A percentile compares a stretch with the other conserved stretches of the same genome.
Conservation (phyloP, 1,284 basidiomycete species). For the Agroathelia rolfsii region DNA sequence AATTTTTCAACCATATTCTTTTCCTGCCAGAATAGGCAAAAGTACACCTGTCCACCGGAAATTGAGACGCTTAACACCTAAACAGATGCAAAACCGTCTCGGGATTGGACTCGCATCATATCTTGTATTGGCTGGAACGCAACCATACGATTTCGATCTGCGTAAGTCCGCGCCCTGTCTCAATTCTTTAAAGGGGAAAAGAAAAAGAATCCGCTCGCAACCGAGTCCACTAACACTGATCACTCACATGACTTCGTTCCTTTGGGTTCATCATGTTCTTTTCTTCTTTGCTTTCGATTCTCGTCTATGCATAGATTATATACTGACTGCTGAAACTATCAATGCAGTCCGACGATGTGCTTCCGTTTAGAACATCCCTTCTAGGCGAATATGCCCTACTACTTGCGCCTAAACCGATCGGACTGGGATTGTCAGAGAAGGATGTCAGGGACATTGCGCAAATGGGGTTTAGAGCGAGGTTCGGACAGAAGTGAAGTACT, state of each 20-base stretch:
- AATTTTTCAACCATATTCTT: neutral
- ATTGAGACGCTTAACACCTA: too few relatives aligned
- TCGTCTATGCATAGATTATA: conserved; percentile 1
- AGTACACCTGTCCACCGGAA: neutral
- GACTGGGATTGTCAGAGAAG: conserved; percentile 51
- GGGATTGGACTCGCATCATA: conserved; percentile 59
- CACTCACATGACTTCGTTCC: too few relatives aligned
- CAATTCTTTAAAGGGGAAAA: too few relatives aligned
- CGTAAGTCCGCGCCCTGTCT: conserved; percentile 47
- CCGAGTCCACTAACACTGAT: too few relatives aligned
- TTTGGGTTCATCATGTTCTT: too few relatives aligned
- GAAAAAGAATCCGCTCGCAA: too few relatives aligned
- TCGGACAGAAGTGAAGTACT: too few relatives aligned
- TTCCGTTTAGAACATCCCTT: conserved; percentile 66
- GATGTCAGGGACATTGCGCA: conserved; percentile 49
- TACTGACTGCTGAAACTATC: too few relatives aligned
- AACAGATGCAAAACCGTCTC: conserved; percentile 64
- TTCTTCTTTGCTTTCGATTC: conserved; percentile 1
- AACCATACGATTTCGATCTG: conserved; percentile 68
- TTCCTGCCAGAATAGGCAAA: neutral
- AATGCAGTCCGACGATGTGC: conserved; percentile 67
- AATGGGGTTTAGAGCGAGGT: conserved; percentile 51
- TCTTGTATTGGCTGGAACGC: conserved; percentile 52
- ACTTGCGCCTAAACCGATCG: conserved; percentile 54
- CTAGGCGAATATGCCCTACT: conserved; percentile 70